phyloP scores from a whole-genome alignment of 2,329 filamentous ascomycete species.

The Dactylellina parvicollis region DNA sequence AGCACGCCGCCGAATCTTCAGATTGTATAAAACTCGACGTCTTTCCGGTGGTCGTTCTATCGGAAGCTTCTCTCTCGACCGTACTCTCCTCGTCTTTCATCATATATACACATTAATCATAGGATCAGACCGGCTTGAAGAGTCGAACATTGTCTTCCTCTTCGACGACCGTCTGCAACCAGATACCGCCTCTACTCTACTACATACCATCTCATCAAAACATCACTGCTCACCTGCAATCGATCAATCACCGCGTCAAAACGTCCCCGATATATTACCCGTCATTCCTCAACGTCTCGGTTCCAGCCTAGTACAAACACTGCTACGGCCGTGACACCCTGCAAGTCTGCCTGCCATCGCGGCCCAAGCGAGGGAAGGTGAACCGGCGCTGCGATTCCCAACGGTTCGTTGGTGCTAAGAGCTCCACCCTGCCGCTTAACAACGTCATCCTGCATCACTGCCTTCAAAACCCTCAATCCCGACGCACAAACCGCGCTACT shows the following conservation, averaged over 20 bases:
- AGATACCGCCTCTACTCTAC: background rate
- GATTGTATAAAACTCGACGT: conserved; percentile 7
- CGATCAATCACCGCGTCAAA: background rate
- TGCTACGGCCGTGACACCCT: background rate
- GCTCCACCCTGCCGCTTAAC: conserved; percentile 36
- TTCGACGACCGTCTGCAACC: no score
- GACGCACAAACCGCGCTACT: background rate
- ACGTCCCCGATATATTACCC: no score
- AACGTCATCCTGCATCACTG: conserved; percentile 52
- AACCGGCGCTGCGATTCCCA: background rate
- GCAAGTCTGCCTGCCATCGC: no score
- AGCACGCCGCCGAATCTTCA: background rate
- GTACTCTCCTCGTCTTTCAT: background rate
- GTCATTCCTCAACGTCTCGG: conserved; percentile 20
- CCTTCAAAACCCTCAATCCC: conserved; percentile 6
- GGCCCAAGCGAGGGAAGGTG: conserved; percentile 24
- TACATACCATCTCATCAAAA: background rate
- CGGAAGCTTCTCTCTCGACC: background rate
- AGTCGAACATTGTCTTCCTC: conserved; percentile 53
- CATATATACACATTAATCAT: background rate
- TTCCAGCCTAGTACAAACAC: background rate
- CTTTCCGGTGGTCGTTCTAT: background rate
- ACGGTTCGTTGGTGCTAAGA: conserved; percentile 33
- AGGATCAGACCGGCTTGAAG: conserved; percentile 18
- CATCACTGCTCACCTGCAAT: background rate